Percentiles rank a stretch among this genome's conserved stretches.
Evolutionary conservation across 2,329 filamentous ascomycete species (phyloP).

Genomic region (Aspergillus quadrilineatus): DNA sequence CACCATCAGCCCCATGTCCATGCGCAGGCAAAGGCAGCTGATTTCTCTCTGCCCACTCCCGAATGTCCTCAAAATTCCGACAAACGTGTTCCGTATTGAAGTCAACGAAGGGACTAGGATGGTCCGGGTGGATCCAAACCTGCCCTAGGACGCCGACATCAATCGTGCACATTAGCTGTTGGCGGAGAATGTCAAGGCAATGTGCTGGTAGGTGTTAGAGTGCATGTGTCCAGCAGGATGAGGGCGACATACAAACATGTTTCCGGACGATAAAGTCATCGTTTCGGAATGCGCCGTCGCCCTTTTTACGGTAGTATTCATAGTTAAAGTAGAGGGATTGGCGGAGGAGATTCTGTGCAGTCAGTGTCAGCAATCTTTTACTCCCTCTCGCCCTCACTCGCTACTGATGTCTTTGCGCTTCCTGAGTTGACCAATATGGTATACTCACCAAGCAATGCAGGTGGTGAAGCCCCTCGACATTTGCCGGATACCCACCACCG

Average conservation of each 20-base stretch:
- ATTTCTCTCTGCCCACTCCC: slow-evolving; percentile 54
- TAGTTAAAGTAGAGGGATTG: slow-evolving; percentile 61
- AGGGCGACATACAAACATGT: slow-evolving; percentile 55
- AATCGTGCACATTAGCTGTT: slow-evolving; percentile 63
- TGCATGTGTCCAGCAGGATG: neutral
- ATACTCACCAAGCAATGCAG: slow-evolving; percentile 53
- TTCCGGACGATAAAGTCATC: slow-evolving; percentile 54
- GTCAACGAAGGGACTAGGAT: slow-evolving; percentile 56
- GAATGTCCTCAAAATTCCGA: slow-evolving; percentile 56
- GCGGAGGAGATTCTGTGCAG: slow-evolving; percentile 56
- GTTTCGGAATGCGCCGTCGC: slow-evolving; percentile 57
- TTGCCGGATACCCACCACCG: slow-evolving; percentile 54
- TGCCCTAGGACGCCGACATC: slow-evolving; percentile 62
- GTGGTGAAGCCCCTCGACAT: slow-evolving; percentile 35
- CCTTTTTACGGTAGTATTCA: slow-evolving; percentile 54
- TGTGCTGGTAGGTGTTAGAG: slow-evolving; percentile 43
- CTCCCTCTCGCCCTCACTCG: too few relatives aligned
- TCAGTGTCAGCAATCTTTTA: neutral
- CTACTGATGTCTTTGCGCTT: too few relatives aligned
- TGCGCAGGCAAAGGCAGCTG: slow-evolving; percentile 42
- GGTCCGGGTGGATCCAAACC: slow-evolving; percentile 54
- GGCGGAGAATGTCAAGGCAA: slow-evolving; percentile 61
- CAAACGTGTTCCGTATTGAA: slow-evolving; percentile 63
- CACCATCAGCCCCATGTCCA: slow-evolving; percentile 26
- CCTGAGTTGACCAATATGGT: neutral